Evolutionary conservation across 2,329 filamentous ascomycete species (phyloP).

Genomic region (Nothophaeocryptopus gaeumannii): DNA sequence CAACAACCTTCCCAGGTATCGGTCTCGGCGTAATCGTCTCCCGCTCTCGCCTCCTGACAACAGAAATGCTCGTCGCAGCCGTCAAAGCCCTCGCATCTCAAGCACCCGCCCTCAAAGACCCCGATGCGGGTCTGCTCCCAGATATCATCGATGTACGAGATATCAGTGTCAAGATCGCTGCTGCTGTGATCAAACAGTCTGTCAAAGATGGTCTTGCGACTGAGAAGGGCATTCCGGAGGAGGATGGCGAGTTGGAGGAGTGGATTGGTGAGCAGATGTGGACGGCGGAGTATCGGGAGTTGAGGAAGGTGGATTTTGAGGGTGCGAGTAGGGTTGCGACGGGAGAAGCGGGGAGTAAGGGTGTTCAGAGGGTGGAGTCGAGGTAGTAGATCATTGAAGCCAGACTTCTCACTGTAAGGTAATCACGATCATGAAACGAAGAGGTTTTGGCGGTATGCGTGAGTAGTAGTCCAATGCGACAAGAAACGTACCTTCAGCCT

Average conservation of each 20-base stretch:
- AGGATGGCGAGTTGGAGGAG: constrained; percentile 56
- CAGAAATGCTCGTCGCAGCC: constrained; percentile 79
- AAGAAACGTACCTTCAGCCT: no score
- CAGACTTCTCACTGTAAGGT: no score
- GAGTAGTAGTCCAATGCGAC: no score
- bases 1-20: constrained; percentile 80
- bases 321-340: constrained; percentile 5
- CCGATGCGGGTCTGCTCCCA: constrained; percentile 66
- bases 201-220: constrained; percentile 66
- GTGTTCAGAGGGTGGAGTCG: not conserved
- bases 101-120: constrained; percentile 66
- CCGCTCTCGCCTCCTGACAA: constrained; percentile 64
- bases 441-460: no score
- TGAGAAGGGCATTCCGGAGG: constrained; percentile 61
- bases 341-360: constrained; percentile 9
- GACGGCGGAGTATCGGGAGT: constrained; percentile 63
- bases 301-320: constrained; percentile 2
- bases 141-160: constrained; percentile 71
- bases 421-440: no score
- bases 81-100: constrained; percentile 68
- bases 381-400: no score
- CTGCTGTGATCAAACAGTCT: constrained; percentile 69
- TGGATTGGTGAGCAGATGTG: constrained; percentile 82
- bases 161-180: constrained; percentile 75
- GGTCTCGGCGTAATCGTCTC: constrained; percentile 74